These are phyloP conservation scores for Cercophora newfieldiana DNA, from an alignment of 495 filamentous ascomycete species.

Conservation along the genomic window DNA sequence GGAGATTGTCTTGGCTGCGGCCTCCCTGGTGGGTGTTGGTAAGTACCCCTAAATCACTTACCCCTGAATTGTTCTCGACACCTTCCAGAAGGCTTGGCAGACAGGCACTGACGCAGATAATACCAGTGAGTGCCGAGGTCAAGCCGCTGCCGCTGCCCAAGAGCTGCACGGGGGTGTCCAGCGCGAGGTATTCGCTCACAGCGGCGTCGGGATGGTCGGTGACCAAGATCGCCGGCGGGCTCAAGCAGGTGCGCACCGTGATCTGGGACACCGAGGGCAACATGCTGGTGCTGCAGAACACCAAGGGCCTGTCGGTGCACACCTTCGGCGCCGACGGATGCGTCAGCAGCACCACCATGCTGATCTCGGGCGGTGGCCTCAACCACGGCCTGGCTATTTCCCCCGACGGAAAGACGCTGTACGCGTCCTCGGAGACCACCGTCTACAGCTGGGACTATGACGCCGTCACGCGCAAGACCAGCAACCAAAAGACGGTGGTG, in stretches of 20 bases:
- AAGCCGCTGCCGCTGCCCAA: constrained; percentile 32
- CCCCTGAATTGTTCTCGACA: neutral
- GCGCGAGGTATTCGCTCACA: constrained; percentile 28
- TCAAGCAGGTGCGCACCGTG: constrained; percentile 58
- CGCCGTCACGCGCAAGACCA: constrained; percentile 42
- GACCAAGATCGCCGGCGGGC: constrained; percentile 48
- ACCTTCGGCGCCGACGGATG: constrained; percentile 53
- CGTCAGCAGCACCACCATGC: constrained; percentile 38
- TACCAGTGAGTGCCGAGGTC: constrained; percentile 23
- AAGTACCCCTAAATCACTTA: too few relatives aligned
- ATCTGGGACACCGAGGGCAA: constrained; percentile 61
- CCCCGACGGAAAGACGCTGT: constrained; percentile 61
- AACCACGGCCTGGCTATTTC: constrained; percentile 69
- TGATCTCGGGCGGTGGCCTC: constrained; percentile 46
- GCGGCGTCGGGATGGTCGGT: constrained; percentile 55
- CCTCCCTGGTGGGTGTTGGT: constrained; percentile 27
- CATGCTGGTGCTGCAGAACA: constrained; percentile 59
- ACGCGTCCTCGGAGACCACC: constrained; percentile 58
- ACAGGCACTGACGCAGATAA: neutral
- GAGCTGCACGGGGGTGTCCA: constrained; percentile 36
- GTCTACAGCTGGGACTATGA: constrained; percentile 65
- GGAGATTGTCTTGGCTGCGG: constrained; percentile 16
- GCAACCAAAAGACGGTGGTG: constrained; percentile 50
- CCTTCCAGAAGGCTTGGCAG: neutral
- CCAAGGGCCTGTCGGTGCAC: constrained; percentile 54